Conservation (phyloP, 2,329 filamentous ascomycete genomes). For the Elsinoe arachidis region DNA sequence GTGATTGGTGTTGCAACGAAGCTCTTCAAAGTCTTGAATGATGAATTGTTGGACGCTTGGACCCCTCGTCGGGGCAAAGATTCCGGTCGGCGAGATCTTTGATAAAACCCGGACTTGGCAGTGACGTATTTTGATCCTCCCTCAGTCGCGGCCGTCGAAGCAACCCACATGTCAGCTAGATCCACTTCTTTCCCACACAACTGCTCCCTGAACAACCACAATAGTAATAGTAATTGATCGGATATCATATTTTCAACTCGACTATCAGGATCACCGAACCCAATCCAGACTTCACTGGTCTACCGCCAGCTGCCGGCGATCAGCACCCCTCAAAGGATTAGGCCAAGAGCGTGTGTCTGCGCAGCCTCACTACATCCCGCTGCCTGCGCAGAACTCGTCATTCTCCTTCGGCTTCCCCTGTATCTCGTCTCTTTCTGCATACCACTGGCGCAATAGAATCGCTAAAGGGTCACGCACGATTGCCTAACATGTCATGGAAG, state of each 20-base stretch:
- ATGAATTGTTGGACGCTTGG: slow-evolving; percentile 11
- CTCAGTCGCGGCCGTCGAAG: neutral
- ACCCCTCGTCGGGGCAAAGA: neutral
- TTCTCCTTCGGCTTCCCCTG: neutral
- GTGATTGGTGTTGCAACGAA: neutral
- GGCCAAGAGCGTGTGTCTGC: slow-evolving; percentile 10
- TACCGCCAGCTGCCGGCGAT: neutral
- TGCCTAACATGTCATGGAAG: slow-evolving; percentile 78
- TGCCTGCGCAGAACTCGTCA: slow-evolving; percentile 7
- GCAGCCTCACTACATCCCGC: slow-evolving; percentile 8
- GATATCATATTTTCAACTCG: neutral
- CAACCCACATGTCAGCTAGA: slow-evolving; percentile 9
- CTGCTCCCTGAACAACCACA: neutral
- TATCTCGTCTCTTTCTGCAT: neutral
- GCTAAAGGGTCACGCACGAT: neutral
- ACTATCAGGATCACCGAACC: neutral
- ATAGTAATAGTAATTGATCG: slow-evolving; percentile 13
- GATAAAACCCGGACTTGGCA: neutral
- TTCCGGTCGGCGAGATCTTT: neutral
- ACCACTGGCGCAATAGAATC: neutral
- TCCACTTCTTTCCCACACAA: slow-evolving; percentile 2
- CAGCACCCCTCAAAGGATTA: neutral
- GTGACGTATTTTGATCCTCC: slow-evolving; percentile 6
- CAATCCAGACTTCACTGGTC: neutral
- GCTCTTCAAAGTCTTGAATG: neutral